Percentiles rank a stretch among this genome's conserved stretches.
phyloP scores from a whole-genome alignment of 257 asterid species.

The Solanum tarapatanum region DNA sequence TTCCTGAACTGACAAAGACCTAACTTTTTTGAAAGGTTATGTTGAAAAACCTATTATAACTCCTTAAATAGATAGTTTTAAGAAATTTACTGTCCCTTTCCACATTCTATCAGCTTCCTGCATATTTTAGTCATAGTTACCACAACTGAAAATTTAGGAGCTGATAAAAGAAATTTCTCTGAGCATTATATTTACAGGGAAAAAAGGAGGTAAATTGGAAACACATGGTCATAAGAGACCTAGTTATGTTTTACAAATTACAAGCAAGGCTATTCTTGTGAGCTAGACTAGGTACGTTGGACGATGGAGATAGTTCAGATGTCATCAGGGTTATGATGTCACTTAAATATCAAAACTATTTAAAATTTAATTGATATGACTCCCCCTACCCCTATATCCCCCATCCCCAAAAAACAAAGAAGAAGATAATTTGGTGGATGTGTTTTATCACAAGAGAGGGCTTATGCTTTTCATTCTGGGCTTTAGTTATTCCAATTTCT shows the following conservation, averaged over 20 bases:
- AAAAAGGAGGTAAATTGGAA: neutral
- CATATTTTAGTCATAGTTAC: neutral
- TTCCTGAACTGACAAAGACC: neutral
- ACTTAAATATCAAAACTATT: neutral
- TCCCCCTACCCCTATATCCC: neutral
- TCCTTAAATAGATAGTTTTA: neutral
- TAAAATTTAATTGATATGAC: neutral
- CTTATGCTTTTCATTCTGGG: neutral
- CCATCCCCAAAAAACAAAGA: neutral
- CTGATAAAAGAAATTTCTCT: neutral
- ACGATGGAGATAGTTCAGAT: neutral
- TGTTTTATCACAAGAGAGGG: neutral
- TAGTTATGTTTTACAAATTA: neutral
- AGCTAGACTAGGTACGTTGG: neutral
- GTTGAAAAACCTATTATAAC: neutral
- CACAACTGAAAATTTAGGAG: neutral
- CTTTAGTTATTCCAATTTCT: neutral
- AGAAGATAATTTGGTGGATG: neutral
- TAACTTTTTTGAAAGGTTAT: neutral
- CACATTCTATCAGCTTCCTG: neutral
- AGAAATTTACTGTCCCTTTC: neutral
- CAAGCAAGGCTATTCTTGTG: neutral
- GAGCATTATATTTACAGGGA: neutral
- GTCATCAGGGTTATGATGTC: neutral
- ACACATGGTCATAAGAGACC: neutral